phyloP scores from a whole-genome alignment of 805 yeast species.

The Kluyveromyces lactis region DNA sequence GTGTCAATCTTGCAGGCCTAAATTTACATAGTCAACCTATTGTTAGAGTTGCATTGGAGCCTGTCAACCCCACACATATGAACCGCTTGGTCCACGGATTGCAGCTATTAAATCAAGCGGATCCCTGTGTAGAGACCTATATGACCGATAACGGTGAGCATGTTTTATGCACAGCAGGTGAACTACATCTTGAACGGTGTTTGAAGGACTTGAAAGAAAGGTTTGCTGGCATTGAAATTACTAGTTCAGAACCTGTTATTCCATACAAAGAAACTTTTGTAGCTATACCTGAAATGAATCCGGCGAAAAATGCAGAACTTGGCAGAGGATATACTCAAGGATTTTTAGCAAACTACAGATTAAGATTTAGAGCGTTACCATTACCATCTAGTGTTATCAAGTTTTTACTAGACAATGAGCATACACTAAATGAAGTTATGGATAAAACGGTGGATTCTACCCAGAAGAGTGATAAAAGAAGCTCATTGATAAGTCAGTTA shows the following conservation, averaged over 20 bases:
- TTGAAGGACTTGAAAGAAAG: conserved; percentile 82
- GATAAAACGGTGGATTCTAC: conserved; percentile 16
- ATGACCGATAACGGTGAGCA: conserved; percentile 89
- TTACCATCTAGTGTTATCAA: conserved; percentile 43
- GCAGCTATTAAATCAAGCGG: conserved; percentile 73
- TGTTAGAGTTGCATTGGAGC: conserved; percentile 92
- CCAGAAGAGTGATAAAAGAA: conserved; percentile 17
- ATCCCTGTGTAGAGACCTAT: conserved; percentile 86
- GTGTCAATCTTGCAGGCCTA: conserved; percentile 72
- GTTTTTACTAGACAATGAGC: conserved; percentile 41
- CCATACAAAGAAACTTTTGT: conserved; percentile 86
- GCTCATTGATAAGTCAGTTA: conserved; percentile 29
- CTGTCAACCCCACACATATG: conserved; percentile 76
- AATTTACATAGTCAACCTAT: conserved; percentile 79
- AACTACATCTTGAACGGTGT: conserved; percentile 90
- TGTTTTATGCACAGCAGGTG: conserved; percentile 93
- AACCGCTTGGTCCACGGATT: conserved; percentile 71
- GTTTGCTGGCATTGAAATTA: conserved; percentile 85
- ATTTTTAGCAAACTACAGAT: conserved; percentile 40
- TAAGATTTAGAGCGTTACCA: conserved; percentile 42
- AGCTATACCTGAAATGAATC: conserved; percentile 41
- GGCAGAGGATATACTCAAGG: conserved; percentile 46
- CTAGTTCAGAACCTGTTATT: conserved; percentile 84
- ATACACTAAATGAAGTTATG: conserved; percentile 32
- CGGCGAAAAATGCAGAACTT: conserved; percentile 36